These are phyloP conservation scores for Cymodocea nodosa DNA, from an alignment of 116 monocot species.

Conservation along the genomic window DNA sequence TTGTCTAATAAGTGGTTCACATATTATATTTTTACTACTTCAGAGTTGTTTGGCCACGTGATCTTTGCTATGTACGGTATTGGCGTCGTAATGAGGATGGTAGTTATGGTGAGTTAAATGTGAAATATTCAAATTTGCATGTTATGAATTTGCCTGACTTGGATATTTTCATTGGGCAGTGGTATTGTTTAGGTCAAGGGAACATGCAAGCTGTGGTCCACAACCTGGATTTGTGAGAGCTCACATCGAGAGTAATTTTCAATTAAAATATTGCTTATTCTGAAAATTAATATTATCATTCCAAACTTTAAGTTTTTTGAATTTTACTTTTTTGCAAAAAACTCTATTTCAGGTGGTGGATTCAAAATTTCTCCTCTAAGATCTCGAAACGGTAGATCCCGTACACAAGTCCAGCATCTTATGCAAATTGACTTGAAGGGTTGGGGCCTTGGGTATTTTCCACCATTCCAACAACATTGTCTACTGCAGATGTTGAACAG, in stretches of 20 bases:
- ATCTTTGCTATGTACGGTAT: slow-evolving; percentile 96
- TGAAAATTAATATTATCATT: not conserved
- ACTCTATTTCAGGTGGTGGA: slow-evolving; percentile 67
- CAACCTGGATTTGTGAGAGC: slow-evolving; percentile 94
- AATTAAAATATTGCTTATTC: not conserved
- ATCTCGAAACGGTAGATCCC: slow-evolving; percentile 50
- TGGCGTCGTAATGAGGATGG: slow-evolving; percentile 99
- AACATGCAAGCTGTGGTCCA: slow-evolving; percentile 59
- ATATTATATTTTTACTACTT: slow-evolving; percentile 10
- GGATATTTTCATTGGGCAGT: slow-evolving; percentile 34
- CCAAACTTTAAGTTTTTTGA: not conserved
- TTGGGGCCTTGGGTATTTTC: slow-evolving; percentile 68
- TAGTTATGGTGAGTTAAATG: slow-evolving; percentile 60
- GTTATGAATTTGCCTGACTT: not conserved
- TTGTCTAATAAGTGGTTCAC: not conserved
- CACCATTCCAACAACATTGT: slow-evolving; percentile 88
- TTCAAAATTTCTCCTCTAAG: slow-evolving; percentile 88
- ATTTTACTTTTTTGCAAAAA: not conserved
- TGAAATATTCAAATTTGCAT: not conserved
- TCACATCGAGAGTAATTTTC: slow-evolving; percentile 78
- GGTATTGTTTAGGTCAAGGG: slow-evolving; percentile 82
- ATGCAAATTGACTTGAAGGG: slow-evolving; percentile 98
- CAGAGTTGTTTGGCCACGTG: slow-evolving; percentile 98
- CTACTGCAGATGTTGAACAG: slow-evolving; percentile 84
- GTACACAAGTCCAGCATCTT: slow-evolving; percentile 88